phyloP scores from a whole-genome alignment of 768 basidiomycete genomes.

The Crassisporium funariophilum region DNA sequence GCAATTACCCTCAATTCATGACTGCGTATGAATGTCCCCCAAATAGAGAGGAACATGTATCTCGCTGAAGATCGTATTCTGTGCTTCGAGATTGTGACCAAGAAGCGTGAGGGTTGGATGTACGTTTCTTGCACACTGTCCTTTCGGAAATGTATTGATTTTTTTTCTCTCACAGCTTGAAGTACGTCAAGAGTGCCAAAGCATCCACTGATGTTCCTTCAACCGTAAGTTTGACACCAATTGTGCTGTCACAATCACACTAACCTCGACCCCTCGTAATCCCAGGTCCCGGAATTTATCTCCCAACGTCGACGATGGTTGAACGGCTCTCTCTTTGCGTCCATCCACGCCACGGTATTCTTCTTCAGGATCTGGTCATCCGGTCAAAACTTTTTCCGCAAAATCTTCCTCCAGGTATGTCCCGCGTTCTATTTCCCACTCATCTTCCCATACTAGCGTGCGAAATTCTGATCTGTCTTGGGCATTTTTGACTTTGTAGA shows the following conservation, averaged over 20 bases:
- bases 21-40: background rate
- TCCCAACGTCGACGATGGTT: conserved; percentile 90
- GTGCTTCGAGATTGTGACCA: conserved; percentile 93
- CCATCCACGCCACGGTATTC: conserved; percentile 89
- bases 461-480: background rate
- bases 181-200: conserved; percentile 92
- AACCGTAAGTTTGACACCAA: conserved; percentile 43
- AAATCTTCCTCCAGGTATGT: conserved; percentile 66
- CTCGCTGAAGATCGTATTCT: conserved; percentile 89
- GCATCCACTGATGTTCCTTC: conserved; percentile 97
- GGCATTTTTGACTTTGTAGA: conserved; percentile 32
- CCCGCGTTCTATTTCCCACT: background rate
- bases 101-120: conserved; percentile 84
- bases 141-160: conserved; percentile 6
- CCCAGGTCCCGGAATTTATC: conserved; percentile 86
- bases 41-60: conserved; percentile 81
- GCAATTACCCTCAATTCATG: conserved; percentile 8
- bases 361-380: conserved; percentile 88
- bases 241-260: conserved; percentile 2
- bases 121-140: conserved; percentile 39
- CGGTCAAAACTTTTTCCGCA: conserved; percentile 87
- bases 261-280: conserved; percentile 8
- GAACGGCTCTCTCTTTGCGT: conserved; percentile 91
- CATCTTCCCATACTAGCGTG: too few species aligned
- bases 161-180: conserved; percentile 47